Conservation (phyloP, 139 green algal species). For the Closterium sp. region DNA sequence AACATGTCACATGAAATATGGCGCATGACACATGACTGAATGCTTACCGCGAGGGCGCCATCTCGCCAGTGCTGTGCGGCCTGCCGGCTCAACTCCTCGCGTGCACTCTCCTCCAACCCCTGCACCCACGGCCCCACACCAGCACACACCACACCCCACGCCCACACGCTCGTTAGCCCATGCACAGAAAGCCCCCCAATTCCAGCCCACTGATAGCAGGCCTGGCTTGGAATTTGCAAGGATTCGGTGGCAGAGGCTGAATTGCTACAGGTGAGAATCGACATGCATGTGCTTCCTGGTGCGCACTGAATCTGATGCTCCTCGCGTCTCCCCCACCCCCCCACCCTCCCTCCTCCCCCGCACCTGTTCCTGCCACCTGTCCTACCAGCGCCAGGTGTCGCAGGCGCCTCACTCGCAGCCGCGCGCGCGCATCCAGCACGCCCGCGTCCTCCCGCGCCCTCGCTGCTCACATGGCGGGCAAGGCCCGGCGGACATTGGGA, state of each 20-base stretch:
- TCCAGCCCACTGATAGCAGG: no score
- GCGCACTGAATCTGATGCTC: no score
- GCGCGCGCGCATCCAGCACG: background rate
- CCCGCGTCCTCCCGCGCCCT: background rate
- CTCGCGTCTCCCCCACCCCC: no score
- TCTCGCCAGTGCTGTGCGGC: background rate
- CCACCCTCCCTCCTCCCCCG: no score
- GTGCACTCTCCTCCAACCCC: background rate
- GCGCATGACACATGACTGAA: background rate
- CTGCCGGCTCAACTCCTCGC: background rate
- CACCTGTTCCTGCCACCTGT: background rate
- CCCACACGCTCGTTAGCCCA: background rate
- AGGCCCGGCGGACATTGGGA: background rate
- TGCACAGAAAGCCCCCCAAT: background rate
- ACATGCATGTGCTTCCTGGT: no score
- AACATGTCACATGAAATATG: no score
- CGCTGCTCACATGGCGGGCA: background rate
- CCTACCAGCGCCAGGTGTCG: background rate
- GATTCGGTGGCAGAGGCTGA: no score
- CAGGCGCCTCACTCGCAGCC: background rate
- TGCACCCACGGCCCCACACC: background rate
- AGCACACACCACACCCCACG: no score
- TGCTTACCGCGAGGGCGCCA: background rate
- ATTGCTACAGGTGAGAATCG: no score
- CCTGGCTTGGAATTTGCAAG: no score